These are phyloP conservation scores for Pouteria campechiana DNA, from an alignment of 179 eudicot species.

Conservation along the genomic window DNA sequence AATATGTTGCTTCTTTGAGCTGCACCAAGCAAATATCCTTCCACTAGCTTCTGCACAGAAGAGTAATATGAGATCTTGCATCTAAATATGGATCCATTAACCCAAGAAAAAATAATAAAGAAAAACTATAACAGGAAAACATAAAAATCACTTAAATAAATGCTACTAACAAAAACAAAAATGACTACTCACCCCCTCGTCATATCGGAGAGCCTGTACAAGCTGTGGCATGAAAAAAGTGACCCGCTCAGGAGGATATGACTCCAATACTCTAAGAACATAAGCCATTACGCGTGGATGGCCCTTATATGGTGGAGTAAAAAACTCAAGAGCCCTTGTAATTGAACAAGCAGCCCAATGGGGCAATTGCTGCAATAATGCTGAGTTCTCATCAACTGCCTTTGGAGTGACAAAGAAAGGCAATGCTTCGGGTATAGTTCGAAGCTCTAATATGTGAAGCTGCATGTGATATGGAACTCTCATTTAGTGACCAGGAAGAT, in stretches of 20 bases:
- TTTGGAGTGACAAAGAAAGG: conserved; percentile 91
- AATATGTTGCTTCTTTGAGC: conserved; percentile 89
- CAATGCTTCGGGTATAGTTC: conserved; percentile 86
- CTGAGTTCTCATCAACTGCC: conserved; percentile 89
- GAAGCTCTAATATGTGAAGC: conserved; percentile 85
- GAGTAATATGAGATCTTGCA: no score
- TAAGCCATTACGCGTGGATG: conserved; percentile 99
- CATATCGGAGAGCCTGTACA: conserved; percentile 88
- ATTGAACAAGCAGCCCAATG: conserved; percentile 99
- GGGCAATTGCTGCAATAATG: conserved; percentile 89
- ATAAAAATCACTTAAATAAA: not conserved
- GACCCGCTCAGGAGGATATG: conserved; percentile 89
- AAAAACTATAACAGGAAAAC: not conserved
- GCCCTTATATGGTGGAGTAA: conserved; percentile 85
- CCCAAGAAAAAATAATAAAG: not conserved
- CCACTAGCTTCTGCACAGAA: conserved; percentile 84
- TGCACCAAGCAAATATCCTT: conserved; percentile 98
- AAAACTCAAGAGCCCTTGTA: conserved; percentile 88
- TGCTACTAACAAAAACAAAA: no score
- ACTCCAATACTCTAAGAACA: conserved; percentile 85
- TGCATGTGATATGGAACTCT: conserved; percentile 21
- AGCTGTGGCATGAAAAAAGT: conserved; percentile 99
- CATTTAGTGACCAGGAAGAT: conserved; percentile 2
- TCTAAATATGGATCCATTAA: no score
- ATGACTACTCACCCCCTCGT: conserved; percentile 70